These are phyloP conservation scores for Chlorella sorokiniana DNA, from an alignment of 139 green algal genomes.

Conservation along the genomic window DNA sequence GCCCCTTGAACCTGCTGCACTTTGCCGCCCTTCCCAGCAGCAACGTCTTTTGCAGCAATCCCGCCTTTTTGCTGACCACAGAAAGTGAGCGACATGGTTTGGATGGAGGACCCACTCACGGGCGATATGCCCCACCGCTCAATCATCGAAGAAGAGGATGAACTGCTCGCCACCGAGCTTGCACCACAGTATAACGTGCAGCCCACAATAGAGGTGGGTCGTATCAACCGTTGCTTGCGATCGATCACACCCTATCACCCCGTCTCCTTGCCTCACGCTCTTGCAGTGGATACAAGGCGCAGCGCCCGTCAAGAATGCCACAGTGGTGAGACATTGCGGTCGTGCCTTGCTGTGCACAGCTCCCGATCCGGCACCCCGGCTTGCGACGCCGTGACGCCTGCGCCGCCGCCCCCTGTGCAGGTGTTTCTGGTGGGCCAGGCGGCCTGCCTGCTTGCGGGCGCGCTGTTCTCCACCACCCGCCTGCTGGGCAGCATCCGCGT, in stretches of 20 bases:
- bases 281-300: neutral
- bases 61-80: too few species aligned
- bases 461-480: neutral
- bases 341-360: neutral
- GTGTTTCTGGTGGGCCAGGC: constrained; percentile 29
- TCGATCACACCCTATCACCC: neutral
- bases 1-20: too few species aligned
- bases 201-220: neutral
- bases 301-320: neutral
- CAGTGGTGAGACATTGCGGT: neutral
- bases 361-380: neutral
- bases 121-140: constrained; percentile 32
- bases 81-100: constrained; percentile 10
- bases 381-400: neutral
- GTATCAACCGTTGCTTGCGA: neutral
- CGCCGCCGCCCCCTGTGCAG: neutral
- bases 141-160: constrained; percentile 39
- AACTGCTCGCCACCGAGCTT: constrained; percentile 23
- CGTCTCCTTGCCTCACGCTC: neutral
- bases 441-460: constrained; percentile 5
- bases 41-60: too few species aligned
- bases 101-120: constrained; percentile 40
- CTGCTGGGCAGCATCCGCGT: constrained; percentile 16
- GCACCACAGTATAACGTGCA: constrained; percentile 15
- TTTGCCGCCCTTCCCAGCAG: too few species aligned